phyloP scores from a whole-genome alignment of 495 filamentous ascomycete genomes.

The Trichoderma asperelloides region DNA sequence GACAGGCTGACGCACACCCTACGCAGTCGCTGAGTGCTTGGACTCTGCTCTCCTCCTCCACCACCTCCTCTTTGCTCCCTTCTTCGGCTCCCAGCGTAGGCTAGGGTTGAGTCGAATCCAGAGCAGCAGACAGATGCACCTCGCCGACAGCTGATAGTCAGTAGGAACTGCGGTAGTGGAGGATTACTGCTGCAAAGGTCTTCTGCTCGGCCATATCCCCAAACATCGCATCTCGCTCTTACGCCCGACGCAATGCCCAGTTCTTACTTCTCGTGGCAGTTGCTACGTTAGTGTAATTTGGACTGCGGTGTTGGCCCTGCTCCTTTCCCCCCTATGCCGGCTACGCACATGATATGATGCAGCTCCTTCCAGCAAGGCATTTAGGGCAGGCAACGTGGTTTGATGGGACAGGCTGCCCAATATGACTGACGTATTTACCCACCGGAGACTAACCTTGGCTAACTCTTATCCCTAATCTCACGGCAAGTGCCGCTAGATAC shows the following conservation, averaged over 20 bases:
- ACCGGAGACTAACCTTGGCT: neutral
- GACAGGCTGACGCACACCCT: neutral
- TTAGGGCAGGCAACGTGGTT: neutral
- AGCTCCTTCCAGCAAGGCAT: neutral
- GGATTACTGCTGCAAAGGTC: neutral
- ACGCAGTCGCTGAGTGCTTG: neutral
- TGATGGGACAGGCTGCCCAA: neutral
- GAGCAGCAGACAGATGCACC: neutral
- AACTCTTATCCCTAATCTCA: neutral
- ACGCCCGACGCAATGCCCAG: neutral
- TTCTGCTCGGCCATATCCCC: neutral
- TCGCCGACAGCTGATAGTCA: neutral
- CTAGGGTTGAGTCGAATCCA: neutral
- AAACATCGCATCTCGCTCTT: neutral
- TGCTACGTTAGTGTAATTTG: neutral
- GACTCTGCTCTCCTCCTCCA: neutral
- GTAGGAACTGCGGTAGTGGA: neutral
- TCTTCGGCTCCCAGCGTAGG: neutral
- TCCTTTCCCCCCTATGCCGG: neutral
- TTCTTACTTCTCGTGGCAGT: neutral
- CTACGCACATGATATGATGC: conserved; percentile 1
- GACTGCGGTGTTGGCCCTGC: neutral
- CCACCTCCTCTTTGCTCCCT: neutral
- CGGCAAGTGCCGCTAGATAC: neutral
- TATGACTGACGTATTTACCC: neutral